Evolutionary conservation across 805 yeast species (phyloP).

Genomic region (Starmerella cellae): DNA sequence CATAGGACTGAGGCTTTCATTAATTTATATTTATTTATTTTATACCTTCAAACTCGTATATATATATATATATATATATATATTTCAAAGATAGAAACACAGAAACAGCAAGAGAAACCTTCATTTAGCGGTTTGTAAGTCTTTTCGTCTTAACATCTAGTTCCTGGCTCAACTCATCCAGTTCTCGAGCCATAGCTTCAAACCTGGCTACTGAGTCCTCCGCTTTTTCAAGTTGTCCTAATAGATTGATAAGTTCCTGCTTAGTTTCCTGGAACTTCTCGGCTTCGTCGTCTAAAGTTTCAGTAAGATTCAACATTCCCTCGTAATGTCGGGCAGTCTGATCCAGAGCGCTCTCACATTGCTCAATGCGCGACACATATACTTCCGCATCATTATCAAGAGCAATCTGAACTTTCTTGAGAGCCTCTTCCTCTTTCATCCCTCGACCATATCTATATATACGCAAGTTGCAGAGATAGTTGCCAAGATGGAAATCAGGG

Average conservation of each 20-base stretch:
- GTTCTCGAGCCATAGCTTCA: conserved; percentile 38
- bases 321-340: conserved; percentile 9
- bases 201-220: conserved; percentile 24
- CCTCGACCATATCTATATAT: no score
- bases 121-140: conserved; percentile 36
- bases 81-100: no score
- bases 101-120: conserved; percentile 32
- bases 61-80: conserved; percentile 40
- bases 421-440: conserved; percentile 9
- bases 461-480: background rate
- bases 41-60: conserved; percentile 34
- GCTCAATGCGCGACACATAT: conserved; percentile 11
- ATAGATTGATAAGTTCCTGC: background rate
- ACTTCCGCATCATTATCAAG: conserved; percentile 18
- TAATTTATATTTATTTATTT: background rate
- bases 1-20: background rate
- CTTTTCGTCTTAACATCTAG: conserved; percentile 33
- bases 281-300: conserved; percentile 18
- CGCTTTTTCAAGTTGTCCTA: conserved; percentile 16
- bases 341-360: conserved; percentile 11
- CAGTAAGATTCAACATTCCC: conserved; percentile 18
- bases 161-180: conserved; percentile 51
- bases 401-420: conserved; percentile 12
- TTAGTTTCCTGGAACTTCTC: conserved; percentile 18
- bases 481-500: background rate